Percentiles rank a stretch among this genome's conserved stretches.
Evolutionary conservation across 2,329 filamentous ascomycete species (phyloP).

Genomic region (Fusarium armeniacum): DNA sequence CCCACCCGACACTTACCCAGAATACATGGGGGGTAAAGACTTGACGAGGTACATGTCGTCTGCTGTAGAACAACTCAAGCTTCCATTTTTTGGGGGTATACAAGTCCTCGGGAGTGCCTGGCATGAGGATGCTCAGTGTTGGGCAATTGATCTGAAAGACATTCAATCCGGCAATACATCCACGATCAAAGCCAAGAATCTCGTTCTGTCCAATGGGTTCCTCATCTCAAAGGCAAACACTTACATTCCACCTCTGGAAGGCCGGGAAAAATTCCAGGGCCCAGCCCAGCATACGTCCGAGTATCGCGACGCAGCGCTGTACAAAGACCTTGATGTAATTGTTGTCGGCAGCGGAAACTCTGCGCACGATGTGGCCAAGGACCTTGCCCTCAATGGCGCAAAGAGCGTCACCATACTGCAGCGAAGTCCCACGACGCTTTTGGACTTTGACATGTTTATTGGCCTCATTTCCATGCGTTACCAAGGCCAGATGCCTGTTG

Average conservation of each 20-base stretch:
- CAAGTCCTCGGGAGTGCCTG: neutral
- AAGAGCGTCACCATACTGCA: neutral
- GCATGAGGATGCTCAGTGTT: neutral
- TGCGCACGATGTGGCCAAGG: neutral
- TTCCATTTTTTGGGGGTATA: slow-evolving; percentile 2
- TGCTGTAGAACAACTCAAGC: neutral
- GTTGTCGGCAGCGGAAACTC: neutral
- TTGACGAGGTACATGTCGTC: slow-evolving; percentile 1
- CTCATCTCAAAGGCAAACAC: slow-evolving; percentile 4
- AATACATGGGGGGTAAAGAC: slow-evolving; percentile 4
- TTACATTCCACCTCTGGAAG: neutral
- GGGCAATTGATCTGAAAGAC: neutral
- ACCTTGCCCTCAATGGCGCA: neutral
- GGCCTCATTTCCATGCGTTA: neutral
- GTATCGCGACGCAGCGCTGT: neutral
- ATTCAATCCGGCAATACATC: neutral
- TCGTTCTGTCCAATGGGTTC: neutral
- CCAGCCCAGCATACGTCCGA: neutral
- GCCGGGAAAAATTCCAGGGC: neutral
- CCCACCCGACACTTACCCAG: neutral
- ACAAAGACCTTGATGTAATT: neutral
- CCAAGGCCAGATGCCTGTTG: neutral
- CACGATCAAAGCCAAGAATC: neutral
- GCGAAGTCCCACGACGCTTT: neutral
- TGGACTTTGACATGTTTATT: neutral